Evolutionary conservation across 768 basidiomycete species (phyloP), one percentile per base, ranked within the genome.

Genomic region (Boletus rex-veris): DNA sequence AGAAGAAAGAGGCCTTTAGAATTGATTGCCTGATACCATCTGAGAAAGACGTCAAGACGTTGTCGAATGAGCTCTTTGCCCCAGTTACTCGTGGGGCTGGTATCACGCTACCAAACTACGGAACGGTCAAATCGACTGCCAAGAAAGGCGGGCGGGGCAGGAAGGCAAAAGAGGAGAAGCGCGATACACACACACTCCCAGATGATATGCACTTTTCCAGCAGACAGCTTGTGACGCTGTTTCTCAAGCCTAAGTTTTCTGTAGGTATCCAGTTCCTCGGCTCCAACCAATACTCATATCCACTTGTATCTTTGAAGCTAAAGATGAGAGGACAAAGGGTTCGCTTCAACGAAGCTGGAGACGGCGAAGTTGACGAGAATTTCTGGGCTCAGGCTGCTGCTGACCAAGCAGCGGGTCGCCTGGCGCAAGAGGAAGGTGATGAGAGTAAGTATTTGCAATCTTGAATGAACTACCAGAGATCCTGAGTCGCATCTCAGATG

Each of bases 131-230:
- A 52, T 36, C 60, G 15, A 50, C 43, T 43, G 10, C 54, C 21
- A 70, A 64, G 66, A 71, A 60, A 70, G 69, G 74, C 39, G 71
- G 70, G 57, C 74, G 75, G 28, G 76, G 76, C 57, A 84, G 73
- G 70, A 83, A 74, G 58, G 66, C 64, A 26, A 75, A 71, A 42
- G 74, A 77, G 50, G 85, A 85, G 64, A 90, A 85, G 66, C 80
- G 82, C 24, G 83, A 86, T 54, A 83, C 88, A 46, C 86, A 91
- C 60, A 80, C 83, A 8, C 75, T 98, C 41, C 97, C 97, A 2
- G 94, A 98, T 62, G 97, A 99, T 67, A 95, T 96, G 88, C 95
- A 98, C 70, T 99, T 99, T 70, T 89, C 89, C 28, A 92, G 87
- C 65, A 77, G 85, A 58, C 90, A 97, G 62, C 79, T 99, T 12